Base-by-base conservation (phyloP, 148 eudicot genomes). In the Fagopyrum tataricum region DNA sequence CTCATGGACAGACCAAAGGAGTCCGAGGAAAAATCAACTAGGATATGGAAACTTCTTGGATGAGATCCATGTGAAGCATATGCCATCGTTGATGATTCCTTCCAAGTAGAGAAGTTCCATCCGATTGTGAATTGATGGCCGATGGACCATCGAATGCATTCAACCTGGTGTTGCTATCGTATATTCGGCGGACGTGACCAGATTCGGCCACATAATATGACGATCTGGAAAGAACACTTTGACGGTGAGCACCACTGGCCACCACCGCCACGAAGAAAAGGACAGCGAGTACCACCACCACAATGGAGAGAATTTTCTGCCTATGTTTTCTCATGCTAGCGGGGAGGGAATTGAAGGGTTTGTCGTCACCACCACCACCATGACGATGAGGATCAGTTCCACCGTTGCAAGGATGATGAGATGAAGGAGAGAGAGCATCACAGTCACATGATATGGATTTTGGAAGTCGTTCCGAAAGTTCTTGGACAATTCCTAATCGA, bases 381-480 rank as follows among this genome's bases (percentile, higher is more conserved):
- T 13, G 42, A 31, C 42, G 68, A n/a, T n/a, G n/a, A 59, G 15
- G 62, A 21, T 7, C 12, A 4, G 13, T 59, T 24, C 66, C 39
- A 24, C 66, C 66, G 24, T 15, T n/a, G n/a, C n/a, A n/a, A n/a
- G n/a, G n/a, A n/a, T n/a, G n/a, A n/a, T n/a, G n/a, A n/a, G n/a
- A n/a, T 31, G 66, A 37, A n/a, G n/a, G n/a, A n/a, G n/a, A n/a
- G n/a, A n/a, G n/a, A 62, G 68, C 68, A 62, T 42, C 43, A 62
- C 43, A 62, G 68, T 41, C 68, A 62, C 68, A 31, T 6, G 68
- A 62, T 7, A 62, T 41, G 68, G 6, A n/a, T n/a, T n/a, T n/a
- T n/a, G n/a, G n/a, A n/a, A n/a, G n/a, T n/a, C n/a, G n/a, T n/a
- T n/a, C n/a, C n/a, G n/a, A n/a, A n/a, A n/a, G n/a, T n/a, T n/a